phyloP scores from a whole-genome alignment of 208 protist species.

The Trypanosoma scelopori region DNA sequence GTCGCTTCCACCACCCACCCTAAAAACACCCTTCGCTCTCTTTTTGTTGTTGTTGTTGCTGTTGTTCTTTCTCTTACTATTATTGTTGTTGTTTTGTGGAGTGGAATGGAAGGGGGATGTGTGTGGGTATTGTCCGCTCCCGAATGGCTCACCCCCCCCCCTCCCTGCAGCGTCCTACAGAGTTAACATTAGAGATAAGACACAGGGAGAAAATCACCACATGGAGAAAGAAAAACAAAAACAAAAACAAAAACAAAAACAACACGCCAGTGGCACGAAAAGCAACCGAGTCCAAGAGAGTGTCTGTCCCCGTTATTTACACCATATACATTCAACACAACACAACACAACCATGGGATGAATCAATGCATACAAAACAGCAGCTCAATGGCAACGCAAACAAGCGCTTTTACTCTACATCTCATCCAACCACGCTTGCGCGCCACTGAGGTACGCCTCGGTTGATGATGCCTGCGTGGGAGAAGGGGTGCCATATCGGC shows the following conservation, averaged over 20 bases:
- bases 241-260: constrained; percentile 1
- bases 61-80: no score
- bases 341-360: constrained; percentile 20
- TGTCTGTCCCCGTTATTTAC: background rate
- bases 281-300: background rate
- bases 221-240: background rate
- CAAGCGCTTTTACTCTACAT: constrained; percentile 16
- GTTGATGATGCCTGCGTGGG: background rate
- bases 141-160: background rate
- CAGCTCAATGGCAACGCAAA: background rate
- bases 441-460: constrained; percentile 1
- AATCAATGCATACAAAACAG: constrained; percentile 7
- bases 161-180: no score
- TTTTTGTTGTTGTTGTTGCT: constrained; percentile 11
- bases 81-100: no score
- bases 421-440: constrained; percentile 11
- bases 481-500: constrained; percentile 17
- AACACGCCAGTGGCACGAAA: no score
- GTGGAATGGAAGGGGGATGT: no score
- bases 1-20: background rate
- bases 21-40: background rate
- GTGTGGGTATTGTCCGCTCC: background rate
- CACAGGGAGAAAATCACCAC: background rate
- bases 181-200: background rate
- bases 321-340: no score